These are phyloP conservation scores for Hypericum androsaemum DNA, from an alignment of 345 rosid genomes.

Conservation along the genomic window DNA sequence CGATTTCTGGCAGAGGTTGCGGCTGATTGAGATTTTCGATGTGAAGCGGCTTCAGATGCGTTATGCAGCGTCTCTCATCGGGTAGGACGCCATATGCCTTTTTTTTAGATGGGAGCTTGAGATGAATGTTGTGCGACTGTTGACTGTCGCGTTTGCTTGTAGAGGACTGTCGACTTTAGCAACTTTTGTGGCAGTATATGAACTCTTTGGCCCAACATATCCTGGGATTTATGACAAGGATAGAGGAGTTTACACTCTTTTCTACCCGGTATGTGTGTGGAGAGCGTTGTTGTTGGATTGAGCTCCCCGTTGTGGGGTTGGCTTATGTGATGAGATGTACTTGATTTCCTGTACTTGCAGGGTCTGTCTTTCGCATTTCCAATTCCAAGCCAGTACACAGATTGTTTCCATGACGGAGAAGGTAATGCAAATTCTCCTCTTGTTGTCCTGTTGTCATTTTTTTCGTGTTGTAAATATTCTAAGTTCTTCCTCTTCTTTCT, in stretches of 20 bases:
- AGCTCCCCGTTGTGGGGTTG: not conserved
- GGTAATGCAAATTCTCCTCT: conserved; percentile 26
- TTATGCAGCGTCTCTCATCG: conserved; percentile 67
- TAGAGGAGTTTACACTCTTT: conserved; percentile 73
- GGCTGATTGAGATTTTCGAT: conserved; percentile 84
- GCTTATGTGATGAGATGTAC: not conserved
- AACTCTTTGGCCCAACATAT: conserved; percentile 91
- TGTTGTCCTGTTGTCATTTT: not conserved
- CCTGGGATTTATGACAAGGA: conserved; percentile 89
- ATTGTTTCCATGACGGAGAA: conserved; percentile 78
- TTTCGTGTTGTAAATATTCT: conserved; percentile 7
- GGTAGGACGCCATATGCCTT: conserved; percentile 36
- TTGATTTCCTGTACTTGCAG: conserved; percentile 27
- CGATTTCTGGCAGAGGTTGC: conserved; percentile 47
- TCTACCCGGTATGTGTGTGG: conserved; percentile 63
- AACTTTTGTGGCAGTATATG: conserved; percentile 89
- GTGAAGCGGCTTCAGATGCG: conserved; percentile 93
- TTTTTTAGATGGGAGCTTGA: not conserved
- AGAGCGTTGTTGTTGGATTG: not conserved
- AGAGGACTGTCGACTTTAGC: conserved; percentile 86
- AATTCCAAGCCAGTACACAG: conserved; percentile 78
- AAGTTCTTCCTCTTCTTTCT: conserved; percentile 4
- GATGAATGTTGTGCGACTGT: not conserved
- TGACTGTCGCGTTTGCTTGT: conserved; percentile 6
- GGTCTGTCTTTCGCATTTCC: conserved; percentile 97